Evolutionary conservation across 2,329 filamentous ascomycete species (phyloP), one percentile per base, ranked within the genome.

Genomic region (Fusarium sp.): DNA sequence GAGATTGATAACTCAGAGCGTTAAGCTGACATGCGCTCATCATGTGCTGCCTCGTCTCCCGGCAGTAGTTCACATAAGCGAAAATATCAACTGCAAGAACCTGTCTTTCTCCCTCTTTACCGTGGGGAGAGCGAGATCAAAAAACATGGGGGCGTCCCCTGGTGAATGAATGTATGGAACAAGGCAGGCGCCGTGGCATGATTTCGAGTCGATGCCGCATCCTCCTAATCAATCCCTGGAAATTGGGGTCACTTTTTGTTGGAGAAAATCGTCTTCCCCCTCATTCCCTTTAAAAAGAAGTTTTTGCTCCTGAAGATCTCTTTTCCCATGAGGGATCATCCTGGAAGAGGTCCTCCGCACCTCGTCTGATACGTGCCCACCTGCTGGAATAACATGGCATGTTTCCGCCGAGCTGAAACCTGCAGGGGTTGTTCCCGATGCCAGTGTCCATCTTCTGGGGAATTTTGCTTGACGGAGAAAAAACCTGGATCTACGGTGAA

Each of bases 151-250:
- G 35, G 36, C 29, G 8, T 33, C 16, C 38, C 49, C 49, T n/a
- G 20, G 33, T 17, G 42, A 44, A 33, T 17, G 42, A 44, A 31
- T n/a, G 20, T 12, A 22, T 7, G 10, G 35, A 46, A 46, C 14
- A 46, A 22, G 57, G 57, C 4, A 58, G 51, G 40, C 61, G 40
- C 61, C 46, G 31, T 63, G 61, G 61, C 22, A 51, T 55, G 35
- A 57, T 40, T 33, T 11, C 40, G 14, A 12, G 14, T 36, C 11
- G 31, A 31, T 51, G 17, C 27, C 27, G 24, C 22, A 46, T 24
- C 14, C 40, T 44, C 40, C 6, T 10, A 9, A 55, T 33, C 53
- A 9, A 55, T 33, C 53, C 53, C 31, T 56, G 55, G 38, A 44
- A 38, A 22, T 60, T 35, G 29, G 57, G n/a, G 38, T 44, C 3